Percentiles rank a stretch among this genome's conserved stretches.
phyloP scores from a whole-genome alignment of 768 basidiomycete genomes.

The Mrakia hoshinonis region DNA sequence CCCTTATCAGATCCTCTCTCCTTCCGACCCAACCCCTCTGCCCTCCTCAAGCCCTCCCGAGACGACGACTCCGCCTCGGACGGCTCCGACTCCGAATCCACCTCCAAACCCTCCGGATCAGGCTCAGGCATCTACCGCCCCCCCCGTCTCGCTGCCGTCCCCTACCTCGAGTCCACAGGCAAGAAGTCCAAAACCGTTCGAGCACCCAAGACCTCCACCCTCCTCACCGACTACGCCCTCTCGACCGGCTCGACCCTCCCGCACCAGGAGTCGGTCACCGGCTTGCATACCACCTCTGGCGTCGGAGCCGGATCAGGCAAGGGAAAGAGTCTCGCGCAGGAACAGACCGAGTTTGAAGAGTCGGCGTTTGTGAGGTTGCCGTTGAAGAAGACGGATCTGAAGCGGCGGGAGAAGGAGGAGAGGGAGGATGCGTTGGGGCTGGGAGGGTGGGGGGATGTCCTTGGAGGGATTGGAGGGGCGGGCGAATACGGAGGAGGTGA shows the following conservation, averaged over 20 bases:
- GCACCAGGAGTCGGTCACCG: slow-evolving; percentile 23
- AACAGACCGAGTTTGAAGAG: slow-evolving; percentile 28
- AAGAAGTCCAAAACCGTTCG: slow-evolving; percentile 15
- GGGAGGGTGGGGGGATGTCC: slow-evolving; percentile 28
- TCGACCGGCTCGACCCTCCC: slow-evolving; percentile 22
- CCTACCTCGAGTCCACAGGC: slow-evolving; percentile 14
- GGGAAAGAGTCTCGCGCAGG: slow-evolving; percentile 22
- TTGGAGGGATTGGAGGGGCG: slow-evolving; percentile 20
- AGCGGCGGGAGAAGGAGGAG: slow-evolving; percentile 29
- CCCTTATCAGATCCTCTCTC: slow-evolving; percentile 67
- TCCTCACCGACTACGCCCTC: slow-evolving; percentile 29
- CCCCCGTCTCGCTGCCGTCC: slow-evolving; percentile 28
- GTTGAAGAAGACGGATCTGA: slow-evolving; percentile 27
- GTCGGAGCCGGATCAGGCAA: slow-evolving; percentile 12
- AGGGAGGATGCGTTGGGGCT: slow-evolving; percentile 26
- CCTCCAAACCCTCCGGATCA: slow-evolving; percentile 32
- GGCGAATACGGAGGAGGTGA: slow-evolving; percentile 5
- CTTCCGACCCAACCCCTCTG: slow-evolving; percentile 81
- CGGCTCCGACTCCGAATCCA: slow-evolving; percentile 40
- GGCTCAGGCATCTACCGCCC: slow-evolving; percentile 56
- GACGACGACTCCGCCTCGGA: slow-evolving; percentile 33
- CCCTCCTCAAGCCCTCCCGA: slow-evolving; percentile 46
- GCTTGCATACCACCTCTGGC: slow-evolving; percentile 18
- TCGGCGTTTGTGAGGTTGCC: slow-evolving; percentile 24
- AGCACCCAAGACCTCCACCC: slow-evolving; percentile 16